Base-by-base conservation (phyloP, 2,329 filamentous ascomycete species). In the Penicillium verrucosum region DNA sequence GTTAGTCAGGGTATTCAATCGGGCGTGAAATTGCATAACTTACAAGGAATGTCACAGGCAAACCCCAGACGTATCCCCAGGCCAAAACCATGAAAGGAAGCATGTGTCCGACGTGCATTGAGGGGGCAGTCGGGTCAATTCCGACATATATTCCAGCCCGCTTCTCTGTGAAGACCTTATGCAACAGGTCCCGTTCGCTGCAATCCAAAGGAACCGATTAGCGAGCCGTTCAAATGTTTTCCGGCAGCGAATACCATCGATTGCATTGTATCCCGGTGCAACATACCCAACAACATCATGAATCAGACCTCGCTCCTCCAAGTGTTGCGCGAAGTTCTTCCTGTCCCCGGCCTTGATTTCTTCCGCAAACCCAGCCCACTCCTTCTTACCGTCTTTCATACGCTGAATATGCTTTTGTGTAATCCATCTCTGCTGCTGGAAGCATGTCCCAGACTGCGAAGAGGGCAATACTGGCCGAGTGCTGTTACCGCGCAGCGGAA, bases 51-150 rank as follows among this genome's bases (percentile, higher is more conserved):
- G 73, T 71, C 5, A 77, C 70, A 4, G 74, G 73, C 50, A 79
- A 70, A 8, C 78, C 78, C 70, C 78, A 77, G 5, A 80, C 74
- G 58, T 79, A 81, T 43, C 74, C 74, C 78, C 78, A 81, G 4
- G 74, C 77, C 50, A 81, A 51, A 4, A 79, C 74, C 78, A 81
- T 81, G 47, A 81, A 76, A 2, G 79, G 79, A 12, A 81, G 58
- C 73, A 81, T 77, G 64, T 81, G 79, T 14, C 79, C 79, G 54
- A 81, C 69, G 64, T 81, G 79, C 65, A 81, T 65, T 38, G 78
- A 80, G 1, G 78, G 75, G 11, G 76, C 79, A 4, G 79, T 81
- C 38, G 79, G 79, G 57, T 81, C 79, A 23, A 81, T 70, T 56
- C 79, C 79, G 27, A 72, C 75, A 59, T 81, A 81, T 27, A 78